Conservation (phyloP, 2,329 filamentous ascomycete genomes). For the Gnomoniopsis smithogilvyi region DNA sequence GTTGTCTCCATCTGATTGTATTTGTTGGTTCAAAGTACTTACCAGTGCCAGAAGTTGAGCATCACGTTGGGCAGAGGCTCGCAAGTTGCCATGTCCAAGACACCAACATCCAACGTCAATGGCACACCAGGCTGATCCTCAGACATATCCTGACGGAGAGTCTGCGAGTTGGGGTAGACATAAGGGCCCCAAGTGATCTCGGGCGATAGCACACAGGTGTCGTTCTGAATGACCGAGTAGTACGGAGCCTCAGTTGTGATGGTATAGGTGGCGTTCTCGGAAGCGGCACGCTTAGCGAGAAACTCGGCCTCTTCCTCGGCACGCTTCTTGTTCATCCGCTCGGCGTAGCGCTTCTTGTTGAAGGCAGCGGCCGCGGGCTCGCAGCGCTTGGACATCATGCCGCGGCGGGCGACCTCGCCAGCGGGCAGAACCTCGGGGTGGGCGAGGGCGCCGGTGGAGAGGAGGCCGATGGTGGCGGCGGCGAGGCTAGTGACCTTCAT, state of each 20-base stretch:
- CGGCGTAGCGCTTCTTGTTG: conserved; percentile 21
- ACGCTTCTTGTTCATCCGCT: conserved; percentile 19
- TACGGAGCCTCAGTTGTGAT: conserved; percentile 22
- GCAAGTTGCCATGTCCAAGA: conserved; percentile 31
- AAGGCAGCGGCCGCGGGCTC: conserved; percentile 20
- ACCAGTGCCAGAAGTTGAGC: conserved; percentile 33
- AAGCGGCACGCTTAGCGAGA: neutral
- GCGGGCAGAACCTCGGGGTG: conserved; percentile 18
- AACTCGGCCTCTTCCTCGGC: neutral
- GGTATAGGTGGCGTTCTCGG: conserved; percentile 20
- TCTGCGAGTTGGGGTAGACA: conserved; percentile 24
- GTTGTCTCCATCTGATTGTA: neutral
- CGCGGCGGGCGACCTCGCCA: conserved; percentile 20
- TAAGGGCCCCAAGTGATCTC: conserved; percentile 18
- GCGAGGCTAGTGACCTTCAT: neutral
- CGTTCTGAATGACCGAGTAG: conserved; percentile 20
- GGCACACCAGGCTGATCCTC: conserved; percentile 30
- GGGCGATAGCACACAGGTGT: conserved; percentile 21
- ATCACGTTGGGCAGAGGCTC: conserved; percentile 26
- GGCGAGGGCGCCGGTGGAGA: conserved; percentile 14
- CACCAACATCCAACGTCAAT: conserved; percentile 30
- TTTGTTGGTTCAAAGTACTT: conserved; percentile 18
- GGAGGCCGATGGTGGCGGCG: conserved; percentile 4
- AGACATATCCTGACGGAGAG: conserved; percentile 30
- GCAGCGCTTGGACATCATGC: conserved; percentile 23